Evolutionary conservation across 2,329 filamentous ascomycete genomes (phyloP).

Genomic region (Beauveria australis): DNA sequence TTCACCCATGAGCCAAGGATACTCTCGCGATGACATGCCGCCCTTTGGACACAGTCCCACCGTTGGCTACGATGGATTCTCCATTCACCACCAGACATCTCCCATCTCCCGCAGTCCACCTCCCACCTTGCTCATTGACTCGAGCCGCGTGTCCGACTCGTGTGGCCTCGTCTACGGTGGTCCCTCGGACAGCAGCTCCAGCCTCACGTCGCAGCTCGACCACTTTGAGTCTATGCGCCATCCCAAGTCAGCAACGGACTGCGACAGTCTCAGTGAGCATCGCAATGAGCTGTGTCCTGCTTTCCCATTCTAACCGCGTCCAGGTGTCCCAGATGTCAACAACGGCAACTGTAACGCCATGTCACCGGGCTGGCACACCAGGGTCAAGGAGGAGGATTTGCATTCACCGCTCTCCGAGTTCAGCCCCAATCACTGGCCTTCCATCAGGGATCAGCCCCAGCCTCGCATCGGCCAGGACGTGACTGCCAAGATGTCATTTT

Average conservation of each 20-base stretch:
- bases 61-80: slow-evolving; percentile 50
- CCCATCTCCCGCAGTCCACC: slow-evolving; percentile 48
- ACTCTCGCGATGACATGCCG: slow-evolving; percentile 47
- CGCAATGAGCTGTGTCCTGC: slow-evolving; percentile 25
- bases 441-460: slow-evolving; percentile 35
- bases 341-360: slow-evolving; percentile 40
- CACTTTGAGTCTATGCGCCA: slow-evolving; percentile 47
- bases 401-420: slow-evolving; percentile 35
- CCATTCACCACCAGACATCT: slow-evolving; percentile 42
- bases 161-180: slow-evolving; percentile 53
- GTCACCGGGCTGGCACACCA: slow-evolving; percentile 38
- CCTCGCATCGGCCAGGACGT: slow-evolving; percentile 52
- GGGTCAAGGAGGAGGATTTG: slow-evolving; percentile 36
- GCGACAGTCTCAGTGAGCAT: slow-evolving; percentile 47
- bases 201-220: slow-evolving; percentile 51
- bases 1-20: slow-evolving; percentile 50
- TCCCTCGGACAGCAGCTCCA: slow-evolving; percentile 53
- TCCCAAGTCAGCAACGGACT: slow-evolving; percentile 29
- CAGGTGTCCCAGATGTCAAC: slow-evolving; percentile 46
- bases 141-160: slow-evolving; percentile 47
- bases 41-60: slow-evolving; percentile 47
- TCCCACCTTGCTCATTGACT: slow-evolving; percentile 46
- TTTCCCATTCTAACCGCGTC: slow-evolving; percentile 29
- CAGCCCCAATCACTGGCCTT: slow-evolving; percentile 40
- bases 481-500: slow-evolving; percentile 72